A percentile compares a stretch with the other conserved stretches of the same genome.
Conservation (phyloP, 495 filamentous ascomycete genomes). For the Rusavskia elegans region DNA sequence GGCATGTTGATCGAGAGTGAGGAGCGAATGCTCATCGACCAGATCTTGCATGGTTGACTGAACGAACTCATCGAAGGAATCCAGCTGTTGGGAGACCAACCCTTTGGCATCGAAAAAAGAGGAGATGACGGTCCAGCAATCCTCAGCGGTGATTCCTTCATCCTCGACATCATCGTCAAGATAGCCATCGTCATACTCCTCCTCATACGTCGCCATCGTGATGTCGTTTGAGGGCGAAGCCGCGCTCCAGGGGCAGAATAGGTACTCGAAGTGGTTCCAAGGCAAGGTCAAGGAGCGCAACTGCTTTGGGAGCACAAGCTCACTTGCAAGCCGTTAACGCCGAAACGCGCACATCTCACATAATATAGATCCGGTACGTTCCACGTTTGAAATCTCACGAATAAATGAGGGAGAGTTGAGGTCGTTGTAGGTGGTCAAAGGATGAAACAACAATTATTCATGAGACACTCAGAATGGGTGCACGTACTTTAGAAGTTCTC, state of each 20-base stretch:
- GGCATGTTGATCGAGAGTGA: constrained; percentile 77
- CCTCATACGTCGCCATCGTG: constrained; percentile 39
- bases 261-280: no score
- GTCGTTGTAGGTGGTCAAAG: no score
- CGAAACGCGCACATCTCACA: no score
- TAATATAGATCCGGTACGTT: no score
- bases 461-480: no score
- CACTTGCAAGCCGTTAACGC: no score
- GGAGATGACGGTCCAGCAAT: constrained; percentile 93
- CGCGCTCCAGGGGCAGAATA: not conserved
- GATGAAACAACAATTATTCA: no score
- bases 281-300: no score
- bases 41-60: constrained; percentile 83
- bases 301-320: no score
- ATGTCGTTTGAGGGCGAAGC: not conserved
- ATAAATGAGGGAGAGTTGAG: no score
- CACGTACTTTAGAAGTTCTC: no score
- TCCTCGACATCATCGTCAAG: constrained; percentile 54
- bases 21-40: constrained; percentile 70
- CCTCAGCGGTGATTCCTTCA: constrained; percentile 69
- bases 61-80: constrained; percentile 96
- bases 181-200: constrained; percentile 34
- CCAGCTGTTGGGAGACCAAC: constrained; percentile 90
- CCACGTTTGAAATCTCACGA: no score
- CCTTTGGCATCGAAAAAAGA: constrained; percentile 93